Evolutionary conservation across 2,329 filamentous ascomycete genomes (phyloP), one percentile per base, ranked within the genome.

Genomic region (Diaporthe vexans): DNA sequence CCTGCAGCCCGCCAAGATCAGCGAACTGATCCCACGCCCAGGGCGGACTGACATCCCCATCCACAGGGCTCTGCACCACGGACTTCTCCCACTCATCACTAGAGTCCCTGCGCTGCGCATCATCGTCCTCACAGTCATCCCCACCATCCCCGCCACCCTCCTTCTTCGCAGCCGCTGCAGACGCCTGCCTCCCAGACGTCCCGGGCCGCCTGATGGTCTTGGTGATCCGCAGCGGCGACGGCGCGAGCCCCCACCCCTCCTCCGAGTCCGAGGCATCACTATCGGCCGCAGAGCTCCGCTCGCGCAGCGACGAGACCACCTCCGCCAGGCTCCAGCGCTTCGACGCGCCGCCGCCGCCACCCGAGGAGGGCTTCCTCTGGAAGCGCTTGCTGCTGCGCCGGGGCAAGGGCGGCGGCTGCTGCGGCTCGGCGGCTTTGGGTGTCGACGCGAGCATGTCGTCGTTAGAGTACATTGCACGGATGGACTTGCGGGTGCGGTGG

Each of bases 21-120:
- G 75, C 35, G 52, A 71, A 76, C 26, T 76, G 75, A 13, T 76
- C 75, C 75, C 75, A 76, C 11, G 57, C 69, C 40, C 72, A 74
- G 7, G 75, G 75, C 17, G 70, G 68, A 17, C 68, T 71, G 19
- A 73, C 73, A 11, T 74, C 72, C 51, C 19, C 63, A 3, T 35
- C 70, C 19, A 24, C 35, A 10, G 57, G 43, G 48, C 37, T 71
- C 33, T 72, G 46, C 68, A 76, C 51, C 68, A 76, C 35, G 21
- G 48, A 35, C 56, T 29, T 57, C 59, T 72, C 69, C 73, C 73
- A 73, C 56, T 75, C 73, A 17, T 72, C 48, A 15, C 63, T 65
- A 1, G 70, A 61, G 33, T 71, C 73, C 43, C 63, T 26, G 3
- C 43, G 43, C 63, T 26, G 63, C n/a, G 51, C 48, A 5, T n/a